phyloP scores from a whole-genome alignment of 192 early-diverging fungal genomes.

The Podila epicladia region DNA sequence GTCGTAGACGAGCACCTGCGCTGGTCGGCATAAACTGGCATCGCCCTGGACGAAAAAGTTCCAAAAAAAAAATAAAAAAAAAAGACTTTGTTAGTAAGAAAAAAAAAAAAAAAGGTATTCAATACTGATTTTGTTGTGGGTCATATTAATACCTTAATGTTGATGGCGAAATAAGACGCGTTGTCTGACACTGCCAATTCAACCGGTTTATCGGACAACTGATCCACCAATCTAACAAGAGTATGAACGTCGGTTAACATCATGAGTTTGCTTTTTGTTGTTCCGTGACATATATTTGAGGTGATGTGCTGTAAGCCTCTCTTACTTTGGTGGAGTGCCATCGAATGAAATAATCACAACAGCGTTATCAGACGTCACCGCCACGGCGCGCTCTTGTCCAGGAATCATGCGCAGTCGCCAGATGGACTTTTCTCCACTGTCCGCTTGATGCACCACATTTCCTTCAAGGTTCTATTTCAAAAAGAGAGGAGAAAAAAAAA shows the following conservation, averaged over 20 bases:
- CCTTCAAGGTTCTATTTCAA: slow-evolving; percentile 29
- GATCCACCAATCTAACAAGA: slow-evolving; percentile 7
- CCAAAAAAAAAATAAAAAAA: not conserved
- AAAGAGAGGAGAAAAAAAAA: not conserved
- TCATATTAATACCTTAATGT: not conserved
- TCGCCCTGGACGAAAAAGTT: not conserved
- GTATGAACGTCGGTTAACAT: not conserved
- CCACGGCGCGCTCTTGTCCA: slow-evolving; percentile 22
- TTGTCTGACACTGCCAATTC: slow-evolving; percentile 17
- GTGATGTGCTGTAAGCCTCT: not conserved
- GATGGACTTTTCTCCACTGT: not conserved
- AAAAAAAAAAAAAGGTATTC: not conserved
- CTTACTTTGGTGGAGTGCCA: slow-evolving; percentile 18
- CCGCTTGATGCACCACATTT: slow-evolving; percentile 11
- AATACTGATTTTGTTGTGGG: not conserved
- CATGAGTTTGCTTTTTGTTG: not conserved
- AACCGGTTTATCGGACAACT: slow-evolving; percentile 6
- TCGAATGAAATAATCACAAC: slow-evolving; percentile 22
- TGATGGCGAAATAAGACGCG: slow-evolving; percentile 20
- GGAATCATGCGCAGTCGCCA: slow-evolving; percentile 18
- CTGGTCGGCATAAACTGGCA: slow-evolving; percentile 20
- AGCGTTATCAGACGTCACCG: not conserved
- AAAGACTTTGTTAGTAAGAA: not conserved
- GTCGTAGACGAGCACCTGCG: slow-evolving; percentile 31
- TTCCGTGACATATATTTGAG: not conserved